phyloP scores from a whole-genome alignment of 2,329 filamentous ascomycete species.

The Diaporthe caulivora region DNA sequence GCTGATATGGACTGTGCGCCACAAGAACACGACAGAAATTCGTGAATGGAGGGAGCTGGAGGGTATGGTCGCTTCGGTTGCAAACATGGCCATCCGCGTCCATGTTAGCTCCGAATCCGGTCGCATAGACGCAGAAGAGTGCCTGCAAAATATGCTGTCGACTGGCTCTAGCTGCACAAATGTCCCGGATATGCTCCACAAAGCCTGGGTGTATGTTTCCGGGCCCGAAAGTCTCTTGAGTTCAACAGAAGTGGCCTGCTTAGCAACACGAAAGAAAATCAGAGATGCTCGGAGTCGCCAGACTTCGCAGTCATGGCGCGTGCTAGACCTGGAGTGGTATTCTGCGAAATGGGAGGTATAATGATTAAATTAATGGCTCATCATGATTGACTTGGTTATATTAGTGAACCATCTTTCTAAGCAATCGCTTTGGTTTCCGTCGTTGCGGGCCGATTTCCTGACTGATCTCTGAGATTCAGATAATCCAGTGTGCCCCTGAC shows the following conservation, averaged over 20 bases:
- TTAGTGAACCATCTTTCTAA: too few species aligned
- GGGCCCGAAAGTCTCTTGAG: slow-evolving; percentile 28
- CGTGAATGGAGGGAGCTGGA: slow-evolving; percentile 24
- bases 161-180: not conserved
- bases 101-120: slow-evolving; percentile 35
- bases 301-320: not conserved
- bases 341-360: slow-evolving; percentile 20
- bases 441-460: not conserved
- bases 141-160: not conserved
- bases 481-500: not conserved
- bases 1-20: slow-evolving; percentile 31
- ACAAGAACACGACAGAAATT: not conserved
- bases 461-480: not conserved
- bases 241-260: slow-evolving; percentile 16
- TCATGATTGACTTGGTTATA: too few species aligned
- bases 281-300: not conserved
- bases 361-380: too few species aligned
- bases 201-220: slow-evolving; percentile 32
- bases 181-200: not conserved
- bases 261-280: not conserved
- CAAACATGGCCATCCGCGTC: slow-evolving; percentile 16
- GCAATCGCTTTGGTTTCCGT: too few species aligned
- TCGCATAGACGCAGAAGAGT: slow-evolving; percentile 2
- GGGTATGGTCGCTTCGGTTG: not conserved
- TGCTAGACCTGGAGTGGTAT: slow-evolving; percentile 12